Conservation (phyloP, 108 stramenopile genomes). For the Schizochytrium sp. region DNA sequence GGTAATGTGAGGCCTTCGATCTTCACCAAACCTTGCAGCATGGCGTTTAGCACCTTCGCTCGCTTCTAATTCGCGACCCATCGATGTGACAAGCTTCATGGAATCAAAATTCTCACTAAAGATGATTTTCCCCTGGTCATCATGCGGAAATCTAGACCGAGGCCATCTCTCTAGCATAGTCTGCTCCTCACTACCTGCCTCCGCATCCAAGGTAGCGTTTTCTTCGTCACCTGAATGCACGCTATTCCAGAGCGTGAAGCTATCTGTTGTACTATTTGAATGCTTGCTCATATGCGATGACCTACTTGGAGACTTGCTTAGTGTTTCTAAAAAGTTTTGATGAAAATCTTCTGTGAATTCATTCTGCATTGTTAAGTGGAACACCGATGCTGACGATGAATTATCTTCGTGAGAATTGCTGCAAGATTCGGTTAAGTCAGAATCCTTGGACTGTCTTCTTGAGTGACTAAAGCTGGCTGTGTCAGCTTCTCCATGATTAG, state of each 20-base stretch:
- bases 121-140: background rate
- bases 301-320: too few species aligned
- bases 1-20: background rate
- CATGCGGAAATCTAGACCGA: background rate
- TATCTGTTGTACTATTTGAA: background rate
- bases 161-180: background rate
- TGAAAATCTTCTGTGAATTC: background rate
- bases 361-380: background rate
- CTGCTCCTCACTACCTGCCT: background rate
- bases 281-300: background rate
- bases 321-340: too few species aligned
- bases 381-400: background rate
- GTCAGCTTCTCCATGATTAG: background rate
- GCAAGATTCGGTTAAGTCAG: too few species aligned
- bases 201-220: background rate
- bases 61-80: background rate
- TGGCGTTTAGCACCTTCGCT: constrained; percentile 31
- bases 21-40: background rate
- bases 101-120: constrained; percentile 2
- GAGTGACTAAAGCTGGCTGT: background rate
- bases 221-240: background rate
- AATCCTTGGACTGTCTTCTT: too few species aligned
- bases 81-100: background rate
- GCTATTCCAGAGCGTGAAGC: background rate
- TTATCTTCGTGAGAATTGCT: background rate